These are phyloP conservation scores for Graphiopsis chlorocephala DNA, from an alignment of 2,329 filamentous ascomycete species.

Conservation along the genomic window DNA sequence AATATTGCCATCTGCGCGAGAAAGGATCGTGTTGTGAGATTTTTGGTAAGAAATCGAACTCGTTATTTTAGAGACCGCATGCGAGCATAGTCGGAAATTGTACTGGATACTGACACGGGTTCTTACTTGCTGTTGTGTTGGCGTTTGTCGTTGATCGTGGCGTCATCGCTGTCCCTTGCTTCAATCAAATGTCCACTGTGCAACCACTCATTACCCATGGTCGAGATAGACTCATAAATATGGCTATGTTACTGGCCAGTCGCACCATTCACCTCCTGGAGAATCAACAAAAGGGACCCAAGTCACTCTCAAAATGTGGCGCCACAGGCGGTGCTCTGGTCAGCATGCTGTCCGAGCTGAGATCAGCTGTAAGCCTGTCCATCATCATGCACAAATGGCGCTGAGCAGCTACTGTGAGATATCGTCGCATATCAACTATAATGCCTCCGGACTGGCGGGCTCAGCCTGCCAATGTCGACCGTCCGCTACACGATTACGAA, in stretches of 20 bases:
- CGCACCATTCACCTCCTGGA: background rate
- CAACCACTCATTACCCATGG: background rate
- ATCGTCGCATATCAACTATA: background rate
- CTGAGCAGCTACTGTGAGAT: background rate
- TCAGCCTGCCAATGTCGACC: background rate
- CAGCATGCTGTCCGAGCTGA: conserved; percentile 9
- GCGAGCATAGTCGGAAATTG: background rate
- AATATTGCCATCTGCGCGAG: background rate
- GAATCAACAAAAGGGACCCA: background rate
- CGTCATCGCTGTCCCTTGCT: background rate
- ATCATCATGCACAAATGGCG: background rate
- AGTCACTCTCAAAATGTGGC: background rate
- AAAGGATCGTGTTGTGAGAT: background rate
- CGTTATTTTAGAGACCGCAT: background rate
- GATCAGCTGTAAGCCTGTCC: background rate
- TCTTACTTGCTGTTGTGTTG: background rate
- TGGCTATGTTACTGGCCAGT: background rate
- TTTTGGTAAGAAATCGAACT: background rate
- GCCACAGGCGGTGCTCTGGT: conserved; percentile 2
- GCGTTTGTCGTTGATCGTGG: background rate
- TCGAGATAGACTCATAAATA: background rate
- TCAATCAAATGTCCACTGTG: background rate
- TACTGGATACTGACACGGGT: background rate
- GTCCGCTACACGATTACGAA: conserved; percentile 30
- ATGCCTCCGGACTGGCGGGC: background rate